Base-by-base conservation (phyloP, 805 yeast genomes). In the Priceomyces carsonii region DNA sequence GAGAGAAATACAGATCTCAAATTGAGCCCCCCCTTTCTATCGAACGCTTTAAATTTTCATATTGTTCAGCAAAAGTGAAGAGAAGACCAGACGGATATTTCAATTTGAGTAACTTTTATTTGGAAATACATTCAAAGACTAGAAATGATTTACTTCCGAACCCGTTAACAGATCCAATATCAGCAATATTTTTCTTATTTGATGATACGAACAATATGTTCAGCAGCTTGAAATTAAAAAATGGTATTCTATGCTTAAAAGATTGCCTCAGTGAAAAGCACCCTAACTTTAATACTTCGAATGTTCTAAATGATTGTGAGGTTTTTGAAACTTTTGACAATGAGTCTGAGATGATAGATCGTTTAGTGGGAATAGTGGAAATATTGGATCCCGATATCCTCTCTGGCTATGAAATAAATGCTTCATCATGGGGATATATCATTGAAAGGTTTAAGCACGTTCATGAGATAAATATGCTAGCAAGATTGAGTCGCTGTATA, bases 381-480 rank as follows among this genome's bases (percentile, higher is more conserved):
- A 46, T 65, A 2, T 69, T 79, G 33, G 98, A 93, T 52, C 97
- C 98, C 0, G 99, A 93, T 55, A 77, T 93, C 19, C 51, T 93
- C 5, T 72, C 86, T 0, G 98, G 97, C 0, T 93, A 75, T 55
- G 99, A 93, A 50, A 72, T 87, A 5, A 85, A 87, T 43, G 63
- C 80, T 1, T 49, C 75, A 0, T 86, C 97, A 0, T 91, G 98
- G 98, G 98, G 99, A 0, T 93, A 85, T 50, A 35, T 90, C 0
- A 69, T 85, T 17, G 93, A 85, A 34, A 57, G 99, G 29, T 71
- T 75, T 37, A 54, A 65, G 12, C 42, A 39, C 0, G 59, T 52
- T 2, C 69, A 69, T 48, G 75, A 73, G 2, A 58, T 72, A 8
- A 83, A 86, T 45, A 44, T 88, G 3, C 55, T 74, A n/a, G 63